Evolutionary conservation across 2,329 filamentous ascomycete genomes (phyloP).

Genomic region (Helicocarpus griseus): DNA sequence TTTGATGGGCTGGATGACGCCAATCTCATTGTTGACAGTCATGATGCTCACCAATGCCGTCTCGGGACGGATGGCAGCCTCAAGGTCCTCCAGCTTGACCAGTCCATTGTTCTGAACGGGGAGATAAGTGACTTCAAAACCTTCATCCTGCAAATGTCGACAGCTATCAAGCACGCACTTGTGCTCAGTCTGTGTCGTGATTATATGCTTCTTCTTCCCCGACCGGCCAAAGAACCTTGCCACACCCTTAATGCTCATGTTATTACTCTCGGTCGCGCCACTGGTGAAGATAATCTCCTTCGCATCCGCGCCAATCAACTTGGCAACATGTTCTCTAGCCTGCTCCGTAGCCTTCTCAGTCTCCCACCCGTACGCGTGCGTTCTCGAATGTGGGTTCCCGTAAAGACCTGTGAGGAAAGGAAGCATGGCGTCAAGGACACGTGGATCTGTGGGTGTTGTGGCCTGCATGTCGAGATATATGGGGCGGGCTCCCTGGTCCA

Average conservation of each 20-base stretch:
- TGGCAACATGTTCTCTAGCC: conserved; percentile 72
- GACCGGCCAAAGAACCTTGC: conserved; percentile 86
- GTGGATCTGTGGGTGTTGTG: conserved; percentile 87
- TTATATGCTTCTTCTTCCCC: conserved; percentile 97
- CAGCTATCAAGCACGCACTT: conserved; percentile 98
- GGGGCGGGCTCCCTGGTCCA: conserved; percentile 85
- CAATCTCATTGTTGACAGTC: conserved; percentile 99
- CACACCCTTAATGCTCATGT: conserved; percentile 99
- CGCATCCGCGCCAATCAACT: conserved; percentile 81
- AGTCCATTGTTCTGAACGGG: conserved; percentile 83
- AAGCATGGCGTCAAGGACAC: conserved; percentile 93
- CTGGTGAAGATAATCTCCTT: conserved; percentile 99
- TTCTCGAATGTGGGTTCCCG: conserved; percentile 93
- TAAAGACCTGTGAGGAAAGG: conserved; percentile 89
- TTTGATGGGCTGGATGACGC: conserved; percentile 92
- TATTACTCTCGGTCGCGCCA: conserved; percentile 96
- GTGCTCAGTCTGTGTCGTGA: conserved; percentile 95
- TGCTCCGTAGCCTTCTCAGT: conserved; percentile 88
- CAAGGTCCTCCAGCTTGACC: conserved; percentile 70
- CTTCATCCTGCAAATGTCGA: conserved; percentile 91
- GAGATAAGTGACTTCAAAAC: conserved; percentile 93
- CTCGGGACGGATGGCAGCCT: conserved; percentile 81
- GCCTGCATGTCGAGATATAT: conserved; percentile 99
- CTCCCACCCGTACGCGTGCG: conserved; percentile 98
- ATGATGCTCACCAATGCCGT: conserved; percentile 93